A percentile compares a stretch with the other conserved stretches of the same genome.
Conservation (phyloP, 202 grass and related monocot species). For the Musa balbisiana region DNA sequence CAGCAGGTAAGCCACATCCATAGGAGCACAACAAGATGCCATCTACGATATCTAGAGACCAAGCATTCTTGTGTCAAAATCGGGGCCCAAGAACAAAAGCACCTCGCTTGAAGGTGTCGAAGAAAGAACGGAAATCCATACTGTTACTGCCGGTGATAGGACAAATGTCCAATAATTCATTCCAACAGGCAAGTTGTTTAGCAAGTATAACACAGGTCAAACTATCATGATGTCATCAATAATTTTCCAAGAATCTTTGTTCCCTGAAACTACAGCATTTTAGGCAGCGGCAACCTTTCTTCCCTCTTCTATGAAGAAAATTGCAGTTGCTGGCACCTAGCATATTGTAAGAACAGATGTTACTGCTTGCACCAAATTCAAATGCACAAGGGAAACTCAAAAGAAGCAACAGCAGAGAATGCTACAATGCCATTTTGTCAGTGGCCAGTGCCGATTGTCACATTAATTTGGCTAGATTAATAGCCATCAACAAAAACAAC, state of each 20-base stretch:
- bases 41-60: no score
- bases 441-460: no score
- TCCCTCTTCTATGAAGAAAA: slow-evolving; percentile 99
- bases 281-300: slow-evolving; percentile 87
- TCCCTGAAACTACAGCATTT: slow-evolving; percentile 25
- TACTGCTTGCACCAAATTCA: neutral
- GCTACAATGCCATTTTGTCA: no score
- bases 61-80: no score
- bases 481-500: no score
- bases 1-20: no score
- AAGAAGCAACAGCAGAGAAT: no score
- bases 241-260: slow-evolving; percentile 21
- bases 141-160: neutral
- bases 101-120: neutral
- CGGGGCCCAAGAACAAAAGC: neutral
- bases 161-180: neutral
- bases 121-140: neutral
- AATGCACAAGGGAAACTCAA: neutral
- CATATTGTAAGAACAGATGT: neutral
- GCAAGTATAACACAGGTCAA: neutral
- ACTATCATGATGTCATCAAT: slow-evolving; percentile 15
- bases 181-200: neutral
- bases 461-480: no score
- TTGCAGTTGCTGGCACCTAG: slow-evolving; percentile 76
- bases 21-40: no score